Evolutionary conservation across 225 moss, liverwort and hornwort species (phyloP), one percentile per base, ranked within the genome.

Genomic region (Takakia lepidozioides): DNA sequence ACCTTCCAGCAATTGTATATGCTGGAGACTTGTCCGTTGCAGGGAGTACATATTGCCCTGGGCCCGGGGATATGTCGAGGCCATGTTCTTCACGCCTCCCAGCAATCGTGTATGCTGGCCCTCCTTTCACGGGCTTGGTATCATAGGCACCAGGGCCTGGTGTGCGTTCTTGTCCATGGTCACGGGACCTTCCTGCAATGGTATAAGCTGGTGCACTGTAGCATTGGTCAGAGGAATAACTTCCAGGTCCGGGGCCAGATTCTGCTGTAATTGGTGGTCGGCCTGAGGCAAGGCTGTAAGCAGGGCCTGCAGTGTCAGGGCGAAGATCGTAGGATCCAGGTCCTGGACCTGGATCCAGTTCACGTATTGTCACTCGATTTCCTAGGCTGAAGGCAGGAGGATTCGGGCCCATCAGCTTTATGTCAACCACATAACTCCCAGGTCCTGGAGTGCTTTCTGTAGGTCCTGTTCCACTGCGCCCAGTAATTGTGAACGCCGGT

Each of bases 91-190:
- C 29, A 1, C 54, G 28, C 47, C 57, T 59, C 38, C 49, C 49
- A 21, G 64, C 70, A 23, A 71, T 71, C 5, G 55, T 55, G 29
- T 49, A 65, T 23, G 57, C 43, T 1, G 61, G 71, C 47, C 43
- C 43, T 29, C 39, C 37, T 29, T 57, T 55, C 5, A 28, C 44
- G 64, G 25, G 54, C 3, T 29, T 42, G 25, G 64, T 39, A 25
- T 44, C 52, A 16, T 71, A 71, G 14, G 64, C 38, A 7, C 70
- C 70, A 14, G 70, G 70, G 10, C 64, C 70, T 20, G 64, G 70
- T 11, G 54, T 54, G 38, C 30, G 5, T 0, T 45, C 59, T 11
- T 38, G 44, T n/a, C 52, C 4, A 3, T 40, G 27, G 1, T 24
- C 3, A 5, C 29, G 3, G 23, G 54, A 58, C 24, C 64, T 32